Percentiles rank a stretch among this genome's conserved stretches.
These are phyloP conservation scores for Tolypocladium sp. DNA, from an alignment of 2,329 filamentous ascomycete species.

Conservation along the genomic window DNA sequence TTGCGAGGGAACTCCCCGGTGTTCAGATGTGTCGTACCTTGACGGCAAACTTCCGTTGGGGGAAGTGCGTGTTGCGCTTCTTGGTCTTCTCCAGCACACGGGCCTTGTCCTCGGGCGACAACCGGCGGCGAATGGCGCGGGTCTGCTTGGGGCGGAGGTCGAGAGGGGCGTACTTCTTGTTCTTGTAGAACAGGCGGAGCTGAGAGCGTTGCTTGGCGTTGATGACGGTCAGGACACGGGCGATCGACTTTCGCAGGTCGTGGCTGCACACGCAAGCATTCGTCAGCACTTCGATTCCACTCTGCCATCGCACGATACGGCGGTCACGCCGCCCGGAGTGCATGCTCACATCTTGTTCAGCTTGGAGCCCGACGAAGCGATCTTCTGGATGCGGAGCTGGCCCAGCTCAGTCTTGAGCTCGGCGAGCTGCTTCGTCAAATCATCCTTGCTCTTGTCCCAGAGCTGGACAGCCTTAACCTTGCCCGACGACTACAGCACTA, in stretches of 20 bases:
- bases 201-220: slow-evolving; percentile 98
- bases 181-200: slow-evolving; percentile 98
- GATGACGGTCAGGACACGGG: slow-evolving; percentile 97
- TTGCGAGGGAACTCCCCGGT: neutral
- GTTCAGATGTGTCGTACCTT: slow-evolving; percentile 55
- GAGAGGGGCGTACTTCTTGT: slow-evolving; percentile 98
- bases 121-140: slow-evolving; percentile 89
- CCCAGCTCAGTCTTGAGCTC: slow-evolving; percentile 95
- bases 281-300: slow-evolving; percentile 9
- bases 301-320: neutral
- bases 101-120: slow-evolving; percentile 84
- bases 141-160: slow-evolving; percentile 98
- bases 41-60: slow-evolving; percentile 96
- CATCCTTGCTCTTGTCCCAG: slow-evolving; percentile 99
- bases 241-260: slow-evolving; percentile 99
- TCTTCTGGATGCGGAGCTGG: slow-evolving; percentile 97
- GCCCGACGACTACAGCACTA: slow-evolving; percentile 31
- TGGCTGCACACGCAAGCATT: slow-evolving; percentile 49
- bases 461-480: slow-evolving; percentile 94
- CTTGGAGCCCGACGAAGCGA: slow-evolving; percentile 90
- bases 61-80: slow-evolving; percentile 95
- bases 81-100: slow-evolving; percentile 86
- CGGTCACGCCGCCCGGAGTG: slow-evolving; percentile 2
- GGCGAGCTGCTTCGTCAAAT: slow-evolving; percentile 88
- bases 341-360: slow-evolving; percentile 85